Base-by-base conservation (phyloP, 106 monocot species). In the Apostasia shenzhenica region DNA sequence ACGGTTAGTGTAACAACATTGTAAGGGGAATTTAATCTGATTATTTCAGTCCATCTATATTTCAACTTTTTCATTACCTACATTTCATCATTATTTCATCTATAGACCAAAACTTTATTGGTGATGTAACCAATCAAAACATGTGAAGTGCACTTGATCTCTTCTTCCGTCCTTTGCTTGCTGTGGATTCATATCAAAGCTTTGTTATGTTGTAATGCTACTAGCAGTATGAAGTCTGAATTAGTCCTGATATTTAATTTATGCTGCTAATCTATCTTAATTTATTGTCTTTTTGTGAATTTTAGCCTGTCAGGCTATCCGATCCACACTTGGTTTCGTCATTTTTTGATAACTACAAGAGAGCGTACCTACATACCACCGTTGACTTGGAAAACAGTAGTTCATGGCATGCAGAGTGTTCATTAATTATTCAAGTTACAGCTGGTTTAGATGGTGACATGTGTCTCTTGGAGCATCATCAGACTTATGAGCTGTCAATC, bases 321-420 rank as follows among this genome's bases (percentile, higher is more conserved):
- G 93, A 99, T 78, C 90, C 93, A 45, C 93, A 99, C 72, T 60
- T 99, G 55, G 93, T 99, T 62, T 90, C 99, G 69, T 70, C 92
- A 48, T 99, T 99, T 73, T 85, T 85, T 78, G 99, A 99, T 39
- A 62, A 76, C 61, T 99, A 83, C 68, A 93, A 78, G 61, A 99
- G 99, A 64, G 79, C 77, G 1, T 99, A 99, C 49, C 69, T 99
- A 45, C 99, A 99, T 74, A 69, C 81, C 59, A 93, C 90, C 43
- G 26, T 88, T 79, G 87, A 88, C 59, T 76, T 99, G 77, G 83
- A 99, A 80, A 99, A 99, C 59, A 85, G 65, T 76, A 93, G 93
- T 70, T 83, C 93, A 52, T 83, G 81, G 87, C 14, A 67, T 52
- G 90, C 87, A 76, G 87, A 90, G 48, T 99, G 99, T 70, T 74